Evolutionary conservation across 352 stramenopile genomes (phyloP), one percentile per base, ranked within the genome.

Genomic region (Pythium dissimile): DNA sequence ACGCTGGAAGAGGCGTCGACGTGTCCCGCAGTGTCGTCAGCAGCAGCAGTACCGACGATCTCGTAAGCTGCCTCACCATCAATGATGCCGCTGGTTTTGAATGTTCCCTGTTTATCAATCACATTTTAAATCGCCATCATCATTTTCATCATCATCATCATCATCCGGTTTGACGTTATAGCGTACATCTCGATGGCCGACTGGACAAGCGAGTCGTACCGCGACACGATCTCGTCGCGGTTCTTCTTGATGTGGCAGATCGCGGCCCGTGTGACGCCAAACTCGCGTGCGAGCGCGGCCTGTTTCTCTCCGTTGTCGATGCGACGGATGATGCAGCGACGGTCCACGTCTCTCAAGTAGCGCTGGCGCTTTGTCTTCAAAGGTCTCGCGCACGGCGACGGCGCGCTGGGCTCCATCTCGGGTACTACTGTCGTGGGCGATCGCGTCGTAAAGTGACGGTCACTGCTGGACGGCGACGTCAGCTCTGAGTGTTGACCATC

Each of bases 161-260:
- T n/a, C n/a, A n/a, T n/a, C n/a, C n/a, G n/a, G n/a, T n/a, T n/a
- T n/a, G n/a, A n/a, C n/a, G n/a, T n/a, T n/a, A n/a, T n/a, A n/a
- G 66, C 72, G 39, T 65, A 84, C 76, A 78, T 72, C 47, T 80
- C 74, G 20, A 80, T 67, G 10, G 68, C 67, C 3, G 74, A 80
- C 48, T 83, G 67, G 23, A 80, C 60, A 31, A 84, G 57, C 59
- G 73, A 44, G 21, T 85, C 75, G 62, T 79, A 86, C 31, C 79
- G 76, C 21, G 75, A 72, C 21, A 89, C 62, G 62, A 87, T 85
- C 63, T 84, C 76, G 15, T 74, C 73, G 43, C 71, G 73, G 48
- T 87, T 89, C 60, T 89, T 89, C 41, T 87, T 87, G 61, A 87
- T 89, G 61, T 87, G 74, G 58, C 79, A 87, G 48, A 89, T 86